Conservation (phyloP, 805 yeast species). For the Ogataea ganodermae region DNA sequence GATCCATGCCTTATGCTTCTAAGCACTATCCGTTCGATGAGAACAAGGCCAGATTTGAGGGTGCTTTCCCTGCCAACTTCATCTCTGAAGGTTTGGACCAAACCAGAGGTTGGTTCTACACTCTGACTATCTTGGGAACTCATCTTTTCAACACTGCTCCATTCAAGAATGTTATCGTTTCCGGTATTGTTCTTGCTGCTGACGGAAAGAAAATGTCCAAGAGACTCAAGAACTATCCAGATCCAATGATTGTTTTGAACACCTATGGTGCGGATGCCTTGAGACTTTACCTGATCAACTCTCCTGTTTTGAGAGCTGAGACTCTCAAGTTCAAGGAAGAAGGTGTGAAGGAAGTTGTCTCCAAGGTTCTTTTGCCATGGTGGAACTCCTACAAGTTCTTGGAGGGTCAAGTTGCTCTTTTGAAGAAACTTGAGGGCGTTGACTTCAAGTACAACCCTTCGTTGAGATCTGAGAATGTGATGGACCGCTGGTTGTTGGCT, state of each 20-base stretch:
- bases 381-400: constrained; percentile 96
- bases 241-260: constrained; percentile 78
- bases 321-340: constrained; percentile 96
- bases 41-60: constrained; percentile 64
- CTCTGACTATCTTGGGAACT: constrained; percentile 92
- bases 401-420: constrained; percentile 87
- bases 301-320: constrained; percentile 97
- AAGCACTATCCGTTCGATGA: constrained; percentile 96
- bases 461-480: constrained; percentile 75
- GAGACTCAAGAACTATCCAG: constrained; percentile 96
- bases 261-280: constrained; percentile 98
- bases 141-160: constrained; percentile 92
- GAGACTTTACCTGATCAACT: constrained; percentile 92
- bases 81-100: constrained; percentile 99
- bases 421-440: constrained; percentile 70
- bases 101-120: constrained; percentile 99
- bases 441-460: constrained; percentile 73
- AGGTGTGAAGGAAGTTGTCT: constrained; percentile 97
- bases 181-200: constrained; percentile 94
- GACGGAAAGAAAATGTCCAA: constrained; percentile 99
- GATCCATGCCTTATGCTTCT: constrained; percentile 98
- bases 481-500: constrained; percentile 97
- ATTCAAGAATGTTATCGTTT: constrained; percentile 90
- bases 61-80: constrained; percentile 94
- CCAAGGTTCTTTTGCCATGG: constrained; percentile 97